Evolutionary conservation across 2,329 filamentous ascomycete species (phyloP), one percentile per base, ranked within the genome.

Genomic region (Lasiodiplodia hormozganensis): DNA sequence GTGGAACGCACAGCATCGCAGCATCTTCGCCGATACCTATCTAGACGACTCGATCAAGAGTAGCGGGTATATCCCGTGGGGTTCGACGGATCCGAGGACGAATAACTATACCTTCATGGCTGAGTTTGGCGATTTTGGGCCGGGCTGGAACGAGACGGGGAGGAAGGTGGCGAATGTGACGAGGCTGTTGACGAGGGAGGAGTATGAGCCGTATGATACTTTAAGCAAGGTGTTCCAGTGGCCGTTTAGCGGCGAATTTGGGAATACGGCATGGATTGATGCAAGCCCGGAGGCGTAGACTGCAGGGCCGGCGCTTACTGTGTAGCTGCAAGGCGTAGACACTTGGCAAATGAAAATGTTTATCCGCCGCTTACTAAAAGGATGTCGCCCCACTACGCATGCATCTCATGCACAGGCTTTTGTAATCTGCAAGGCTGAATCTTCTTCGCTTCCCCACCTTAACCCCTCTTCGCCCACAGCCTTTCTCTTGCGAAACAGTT

Each of bases 1-100:
- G 0, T 90, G 88, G 81, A 90, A 90, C 72, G 80, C 83, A 0
- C 77, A 81, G 54, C 87, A 89, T 70, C 82, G 85, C 23, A 86
- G 85, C 40, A 81, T 90, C 69, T 89, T 89, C 70, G 84, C 85
- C 65, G 76, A 84, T 12, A 83, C 80, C 1, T 87, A 85, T 70
- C 78, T 89, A 6, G 87, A 90, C 72, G 80, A 81, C 5, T 86
- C 83, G 56, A 85, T 90, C 31, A 71, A 79, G 47, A 79, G 84
- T 0, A 80, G 78, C 1, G 88, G 88, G 2, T 90, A 89, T 73
- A 87, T 86, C 47, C 72, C 80, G 12, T 89, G 87, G 87, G 73
- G 79, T 16, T 70, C 73, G 28, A 81, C 77, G 8, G 82, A 79
- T 69, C 82, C 77, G 58, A 81, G 75, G 70, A 76, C 81, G 4